These are phyloP conservation scores for bread wheat (Triticum aestivum) DNA, from an alignment of 176 grass and related monocot species.

Conservation along the genomic window IWGSC_CS_RefSeq_v2.1 NC_057800.1:523067869-523068368, in stretches of 20 bases:
- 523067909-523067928: neutral
- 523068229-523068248: neutral
- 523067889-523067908: neutral
- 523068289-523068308: constrained; percentile 3
- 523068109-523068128: too few species aligned
- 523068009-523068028: neutral
- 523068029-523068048: neutral
- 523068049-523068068: neutral
- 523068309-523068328: neutral
- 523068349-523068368: neutral
- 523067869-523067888: neutral
- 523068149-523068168: neutral
- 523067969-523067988: neutral
- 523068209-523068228: neutral
- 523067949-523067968: neutral
- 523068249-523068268: neutral
- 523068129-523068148: too few species aligned
- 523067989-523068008: neutral
- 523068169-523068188: neutral
- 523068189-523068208: neutral
- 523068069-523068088: neutral
- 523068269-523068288: neutral
- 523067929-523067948: neutral
- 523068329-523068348: neutral
- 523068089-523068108: too few species aligned